phyloP scores from a whole-genome alignment of 352 stramenopile species.

The Phytophthora melonis region DNA sequence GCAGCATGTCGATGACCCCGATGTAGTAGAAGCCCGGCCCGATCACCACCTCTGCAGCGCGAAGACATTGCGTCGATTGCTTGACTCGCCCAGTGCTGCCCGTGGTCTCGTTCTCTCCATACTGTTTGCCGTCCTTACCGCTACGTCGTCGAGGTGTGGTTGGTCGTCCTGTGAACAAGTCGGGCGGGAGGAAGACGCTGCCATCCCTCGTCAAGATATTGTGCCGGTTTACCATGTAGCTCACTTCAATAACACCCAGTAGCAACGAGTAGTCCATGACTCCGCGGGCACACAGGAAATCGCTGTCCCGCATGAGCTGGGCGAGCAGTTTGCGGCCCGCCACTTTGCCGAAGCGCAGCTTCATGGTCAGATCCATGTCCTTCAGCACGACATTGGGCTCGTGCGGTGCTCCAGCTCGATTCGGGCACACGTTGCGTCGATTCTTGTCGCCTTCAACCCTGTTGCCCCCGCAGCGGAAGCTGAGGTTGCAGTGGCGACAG shows the following conservation, averaged over 20 bases:
- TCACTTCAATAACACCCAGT: constrained; percentile 80
- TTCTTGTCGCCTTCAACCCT: constrained; percentile 15
- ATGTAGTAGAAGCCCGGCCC: constrained; percentile 90
- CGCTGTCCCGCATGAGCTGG: constrained; percentile 75
- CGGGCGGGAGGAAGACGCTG: constrained; percentile 54
- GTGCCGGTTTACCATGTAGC: constrained; percentile 77
- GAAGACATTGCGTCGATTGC: constrained; percentile 71
- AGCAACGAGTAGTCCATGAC: constrained; percentile 91
- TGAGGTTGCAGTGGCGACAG: constrained; percentile 78
- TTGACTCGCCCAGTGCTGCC: constrained; percentile 41
- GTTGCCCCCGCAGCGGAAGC: constrained; percentile 59
- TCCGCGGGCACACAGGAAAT: constrained; percentile 72
- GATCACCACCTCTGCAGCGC: constrained; percentile 80
- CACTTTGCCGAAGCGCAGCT: constrained; percentile 65
- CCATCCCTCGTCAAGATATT: constrained; percentile 73
- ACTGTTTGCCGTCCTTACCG: constrained; percentile 23
- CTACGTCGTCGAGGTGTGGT: constrained; percentile 12
- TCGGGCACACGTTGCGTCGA: constrained; percentile 65
- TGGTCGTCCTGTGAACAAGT: constrained; percentile 20
- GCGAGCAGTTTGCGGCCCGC: constrained; percentile 54
- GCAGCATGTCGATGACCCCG: constrained; percentile 88
- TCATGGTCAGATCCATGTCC: constrained; percentile 85
- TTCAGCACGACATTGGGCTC: constrained; percentile 83
- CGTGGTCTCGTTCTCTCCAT: constrained; percentile 12
- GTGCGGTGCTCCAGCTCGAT: constrained; percentile 61